Conservation (phyloP, 257 asterid species). For the Avicennia marina region DNA sequence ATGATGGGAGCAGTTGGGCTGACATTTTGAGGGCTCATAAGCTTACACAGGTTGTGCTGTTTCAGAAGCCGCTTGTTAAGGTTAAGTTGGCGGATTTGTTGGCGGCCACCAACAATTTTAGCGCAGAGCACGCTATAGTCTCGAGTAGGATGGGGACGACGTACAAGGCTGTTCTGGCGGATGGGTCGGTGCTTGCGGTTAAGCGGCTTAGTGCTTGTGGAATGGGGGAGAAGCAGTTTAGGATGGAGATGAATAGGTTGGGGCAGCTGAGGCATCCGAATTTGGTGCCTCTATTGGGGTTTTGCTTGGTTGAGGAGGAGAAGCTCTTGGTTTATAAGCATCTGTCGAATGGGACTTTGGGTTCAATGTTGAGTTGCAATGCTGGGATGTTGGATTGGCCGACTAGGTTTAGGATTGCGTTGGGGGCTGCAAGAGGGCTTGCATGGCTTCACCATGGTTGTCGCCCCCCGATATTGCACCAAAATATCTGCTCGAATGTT, state of each 20-base stretch:
- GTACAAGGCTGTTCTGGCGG: conserved; percentile 67
- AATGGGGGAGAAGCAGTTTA: conserved; percentile 71
- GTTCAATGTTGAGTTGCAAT: conserved; percentile 41
- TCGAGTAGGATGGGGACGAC: conserved; percentile 80
- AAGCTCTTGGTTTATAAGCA: conserved; percentile 88
- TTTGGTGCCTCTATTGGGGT: conserved; percentile 88
- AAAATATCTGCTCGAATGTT: conserved; percentile 66
- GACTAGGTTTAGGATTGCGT: conserved; percentile 69
- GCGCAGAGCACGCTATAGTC: conserved; percentile 41
- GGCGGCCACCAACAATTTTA: conserved; percentile 62
- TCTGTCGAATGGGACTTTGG: conserved; percentile 76
- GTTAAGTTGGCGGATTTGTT: conserved; percentile 74
- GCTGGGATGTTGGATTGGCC: conserved; percentile 67
- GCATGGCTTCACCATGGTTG: conserved; percentile 99
- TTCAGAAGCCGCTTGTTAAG: conserved; percentile 86
- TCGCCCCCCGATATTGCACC: conserved; percentile 83
- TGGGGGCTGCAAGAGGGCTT: conserved; percentile 87
- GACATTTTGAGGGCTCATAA: conserved; percentile 65
- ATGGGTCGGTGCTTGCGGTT: conserved; percentile 77
- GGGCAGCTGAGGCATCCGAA: conserved; percentile 95
- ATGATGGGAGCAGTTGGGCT: conserved; percentile 56
- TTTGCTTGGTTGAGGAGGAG: conserved; percentile 83
- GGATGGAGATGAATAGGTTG: conserved; percentile 83
- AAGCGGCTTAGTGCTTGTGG: conserved; percentile 59
- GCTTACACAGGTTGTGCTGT: conserved; percentile 75